These are phyloP conservation scores for Podospora tetraspora DNA, from an alignment of 495 filamentous ascomycete species.

Conservation along the genomic window DNA sequence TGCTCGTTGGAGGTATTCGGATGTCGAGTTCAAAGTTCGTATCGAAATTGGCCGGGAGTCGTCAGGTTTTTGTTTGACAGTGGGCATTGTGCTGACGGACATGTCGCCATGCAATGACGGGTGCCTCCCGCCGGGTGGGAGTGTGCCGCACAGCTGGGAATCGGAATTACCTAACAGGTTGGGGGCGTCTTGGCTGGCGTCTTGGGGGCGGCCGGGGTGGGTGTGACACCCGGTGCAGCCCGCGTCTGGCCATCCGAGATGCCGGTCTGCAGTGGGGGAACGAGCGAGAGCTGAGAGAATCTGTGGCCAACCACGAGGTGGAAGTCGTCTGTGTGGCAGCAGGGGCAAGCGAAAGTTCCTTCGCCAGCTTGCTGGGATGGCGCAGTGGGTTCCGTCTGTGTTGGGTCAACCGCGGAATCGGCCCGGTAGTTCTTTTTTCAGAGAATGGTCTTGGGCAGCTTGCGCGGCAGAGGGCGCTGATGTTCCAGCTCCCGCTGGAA, in stretches of 20 bases:
- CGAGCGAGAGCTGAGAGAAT: not conserved
- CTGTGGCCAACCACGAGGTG: not conserved
- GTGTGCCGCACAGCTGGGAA: not conserved
- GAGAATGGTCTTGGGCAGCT: too few relatives aligned
- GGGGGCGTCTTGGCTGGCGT: not conserved
- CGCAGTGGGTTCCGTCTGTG: not conserved
- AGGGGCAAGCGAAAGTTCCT: not conserved
- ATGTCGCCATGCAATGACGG: not conserved
- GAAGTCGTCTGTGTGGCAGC: not conserved
- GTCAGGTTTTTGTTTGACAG: not conserved
- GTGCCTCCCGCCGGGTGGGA: not conserved
- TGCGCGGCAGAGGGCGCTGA: too few relatives aligned
- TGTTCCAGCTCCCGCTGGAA: too few relatives aligned
- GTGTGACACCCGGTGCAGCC: not conserved
- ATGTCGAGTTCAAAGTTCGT: not conserved
- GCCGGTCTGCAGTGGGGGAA: constrained; percentile 18
- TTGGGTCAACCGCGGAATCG: not conserved
- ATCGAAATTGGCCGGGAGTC: not conserved
- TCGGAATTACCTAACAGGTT: not conserved
- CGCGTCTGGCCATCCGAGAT: constrained; percentile 11
- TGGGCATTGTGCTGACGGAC: not conserved
- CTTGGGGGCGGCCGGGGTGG: not conserved
- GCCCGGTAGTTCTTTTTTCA: too few relatives aligned
- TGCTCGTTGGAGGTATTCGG: not conserved
- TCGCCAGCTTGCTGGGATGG: not conserved